phyloP scores from a whole-genome alignment of 345 rosid genomes.

The Brassica incana region DNA sequence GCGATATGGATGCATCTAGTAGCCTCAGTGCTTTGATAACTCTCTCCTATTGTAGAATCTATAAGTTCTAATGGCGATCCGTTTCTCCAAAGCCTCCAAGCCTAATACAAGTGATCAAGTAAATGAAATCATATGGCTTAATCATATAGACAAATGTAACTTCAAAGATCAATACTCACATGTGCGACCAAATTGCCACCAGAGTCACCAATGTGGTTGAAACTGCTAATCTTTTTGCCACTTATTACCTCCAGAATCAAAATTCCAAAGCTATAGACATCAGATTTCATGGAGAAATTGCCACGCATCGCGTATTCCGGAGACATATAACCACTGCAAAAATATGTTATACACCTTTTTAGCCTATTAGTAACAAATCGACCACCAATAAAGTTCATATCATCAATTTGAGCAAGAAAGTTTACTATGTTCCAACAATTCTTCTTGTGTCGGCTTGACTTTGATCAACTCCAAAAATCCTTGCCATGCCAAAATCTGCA shows the following conservation, averaged over 20 bases:
- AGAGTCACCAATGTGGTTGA: not conserved
- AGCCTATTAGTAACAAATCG: not conserved
- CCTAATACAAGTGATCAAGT: not conserved
- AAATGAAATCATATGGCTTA: not conserved
- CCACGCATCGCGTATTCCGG: not conserved
- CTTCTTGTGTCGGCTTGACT: constrained; percentile 12
- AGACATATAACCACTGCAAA: not conserved
- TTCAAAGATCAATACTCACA: not conserved
- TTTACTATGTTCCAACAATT: constrained; percentile 23
- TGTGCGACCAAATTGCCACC: not conserved
- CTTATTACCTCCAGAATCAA: not conserved
- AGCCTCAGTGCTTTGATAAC: not conserved
- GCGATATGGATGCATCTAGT: not conserved
- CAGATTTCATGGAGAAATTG: not conserved
- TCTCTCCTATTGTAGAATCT: not conserved
- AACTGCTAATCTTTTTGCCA: not conserved
- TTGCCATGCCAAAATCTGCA: constrained; percentile 4
- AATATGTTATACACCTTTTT: not conserved
- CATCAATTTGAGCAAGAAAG: not conserved
- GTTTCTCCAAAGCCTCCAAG: not conserved
- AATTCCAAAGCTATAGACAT: not conserved
- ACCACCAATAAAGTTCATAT: not conserved
- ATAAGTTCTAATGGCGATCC: not conserved
- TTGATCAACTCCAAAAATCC: constrained; percentile 10
- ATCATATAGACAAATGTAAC: not conserved